These are phyloP conservation scores for Eucalyptus grandis DNA, from an alignment of 345 rosid genomes.

Conservation along the genomic window DNA sequence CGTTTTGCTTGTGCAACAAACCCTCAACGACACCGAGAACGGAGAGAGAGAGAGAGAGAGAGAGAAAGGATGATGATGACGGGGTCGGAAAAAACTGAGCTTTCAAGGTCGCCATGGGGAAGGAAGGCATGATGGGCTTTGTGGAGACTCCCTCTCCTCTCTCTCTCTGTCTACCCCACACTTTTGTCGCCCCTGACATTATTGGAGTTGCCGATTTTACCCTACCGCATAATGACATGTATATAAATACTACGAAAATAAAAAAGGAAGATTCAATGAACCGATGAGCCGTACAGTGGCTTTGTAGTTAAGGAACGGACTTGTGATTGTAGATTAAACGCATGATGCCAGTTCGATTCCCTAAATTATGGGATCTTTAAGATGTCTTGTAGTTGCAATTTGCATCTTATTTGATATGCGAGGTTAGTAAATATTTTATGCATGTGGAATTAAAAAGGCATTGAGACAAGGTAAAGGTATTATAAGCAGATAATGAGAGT, in stretches of 20 bases:
- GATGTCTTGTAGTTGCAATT: not conserved
- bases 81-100: conserved; percentile 49
- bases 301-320: not conserved
- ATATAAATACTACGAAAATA: not conserved
- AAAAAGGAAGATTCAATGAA: not conserved
- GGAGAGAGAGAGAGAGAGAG: not conserved
- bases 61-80: conserved; percentile 7
- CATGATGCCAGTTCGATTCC: not conserved
- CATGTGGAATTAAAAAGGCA: not conserved
- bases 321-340: not conserved
- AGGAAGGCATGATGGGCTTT: not conserved
- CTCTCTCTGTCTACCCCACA: not conserved
- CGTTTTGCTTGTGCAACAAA: conserved; percentile 43
- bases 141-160: not conserved
- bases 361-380: not conserved
- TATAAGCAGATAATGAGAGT: not conserved
- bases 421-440: not conserved
- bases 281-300: not conserved
- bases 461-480: not conserved
- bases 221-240: not conserved
- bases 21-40: conserved; percentile 17
- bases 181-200: not conserved
- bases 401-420: not conserved
- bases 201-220: not conserved
- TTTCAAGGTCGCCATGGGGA: conserved; percentile 17